Base-by-base conservation (phyloP, 192 early-diverging fungal genomes). In the Rhizophagus sp. region DNA sequence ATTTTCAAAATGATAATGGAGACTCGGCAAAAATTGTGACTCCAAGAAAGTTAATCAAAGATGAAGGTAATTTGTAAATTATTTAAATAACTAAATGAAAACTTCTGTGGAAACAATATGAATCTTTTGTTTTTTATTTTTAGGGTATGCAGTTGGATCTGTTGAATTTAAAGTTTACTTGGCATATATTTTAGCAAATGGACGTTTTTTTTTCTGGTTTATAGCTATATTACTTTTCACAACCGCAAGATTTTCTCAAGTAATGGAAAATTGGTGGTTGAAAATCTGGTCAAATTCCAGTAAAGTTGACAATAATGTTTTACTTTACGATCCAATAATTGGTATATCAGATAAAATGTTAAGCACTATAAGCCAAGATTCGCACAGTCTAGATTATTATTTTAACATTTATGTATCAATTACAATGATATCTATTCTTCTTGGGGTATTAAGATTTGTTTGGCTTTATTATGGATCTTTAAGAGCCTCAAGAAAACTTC, bases 101-200 rank as follows among this genome's bases (percentile, higher is more conserved):
- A 64, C 7, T 27, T 64, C 10, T n/a, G 12, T 7, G n/a, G 11
- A 22, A 10, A n/a, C 34, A 25, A 25, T 41, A 64, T 27, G 0
- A 64, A 64, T 64, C 4, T 25, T 25, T 64, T 27, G 7, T 64
- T 27, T 64, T 64, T 22, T 27, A 0, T 24, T 64, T 64, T 22
- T 64, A 83, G 94, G 95, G 82, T 88, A 92, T 72, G 93, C 91
- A 17, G 87, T 90, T 15, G 98, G 98, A 0, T 87, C 88, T 64
- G 97, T 98, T 72, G 83, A 88, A 41, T 87, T 82, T 17, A 66
- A 82, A 12, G 92, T 98, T 15, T 98, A 96, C 89, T 79, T 91
- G 39, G 85, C 88, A 11, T 99, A 97, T 81, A 84, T 93, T 78
- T 76, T 83, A 11, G 92, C 91, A 61, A 91, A 91, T 62, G 94